Evolutionary conservation across 805 yeast species (phyloP), one percentile per base, ranked within the genome.

Genomic region (Wickerhamia fluorescens): DNA sequence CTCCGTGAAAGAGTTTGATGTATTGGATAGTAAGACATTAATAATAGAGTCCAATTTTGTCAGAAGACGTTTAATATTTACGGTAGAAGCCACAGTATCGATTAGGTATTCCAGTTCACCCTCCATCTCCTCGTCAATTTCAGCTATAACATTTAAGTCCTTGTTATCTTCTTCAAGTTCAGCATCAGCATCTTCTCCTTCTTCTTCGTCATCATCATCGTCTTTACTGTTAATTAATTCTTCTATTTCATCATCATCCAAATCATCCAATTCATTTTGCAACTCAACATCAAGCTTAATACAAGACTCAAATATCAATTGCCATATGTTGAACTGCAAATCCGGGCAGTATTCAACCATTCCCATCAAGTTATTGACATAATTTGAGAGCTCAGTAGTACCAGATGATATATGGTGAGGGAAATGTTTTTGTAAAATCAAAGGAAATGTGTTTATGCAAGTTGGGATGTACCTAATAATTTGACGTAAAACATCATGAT

Each of bases 211-310:
- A 1, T 40, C 49, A 6, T 40, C 56, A 6, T 71, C 78, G 8
- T 73, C 71, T 8, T 47, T 54, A 4, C 61, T 66, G 34, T 58
- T 57, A 12, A 62, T 58, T 20, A 62, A 52, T 16, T 71, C 79
- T 25, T 77, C 75, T 31, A 74, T 81, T 32, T 58, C 61, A 20
- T 62, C 69, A 40, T 83, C 92, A 48, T 83, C 94, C 32, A 80
- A 58, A 40, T 84, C 95, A 44, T 87, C 95, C 34, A 85, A 58
- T 43, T 82, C 92, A 47, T 84, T 86, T 46, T 86, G 95, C 33
- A 88, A 64, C 53, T 87, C 97, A 4, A 88, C 96, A 55, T 89
- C 98, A 26, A 92, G 64, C 40, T 84, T 82, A 35, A 92, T 85
- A 32, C 83, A 70, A 37, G 77, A 73, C 52, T 89, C 95, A 22